These are phyloP conservation scores for Capsicum pubescens DNA, from an alignment of 257 asterid genomes.

Conservation along the genomic window DNA sequence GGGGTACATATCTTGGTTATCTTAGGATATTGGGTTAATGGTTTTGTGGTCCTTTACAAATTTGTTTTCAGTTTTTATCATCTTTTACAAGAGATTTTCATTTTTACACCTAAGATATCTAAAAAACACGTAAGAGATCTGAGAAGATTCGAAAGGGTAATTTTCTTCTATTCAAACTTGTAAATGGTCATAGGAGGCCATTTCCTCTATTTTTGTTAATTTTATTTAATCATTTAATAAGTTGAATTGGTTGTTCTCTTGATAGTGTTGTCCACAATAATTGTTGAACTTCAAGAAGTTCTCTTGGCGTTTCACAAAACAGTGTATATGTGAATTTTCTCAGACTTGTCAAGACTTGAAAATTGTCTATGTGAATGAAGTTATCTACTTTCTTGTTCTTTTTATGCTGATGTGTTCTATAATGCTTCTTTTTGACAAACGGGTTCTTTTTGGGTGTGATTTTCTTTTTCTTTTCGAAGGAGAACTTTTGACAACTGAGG, in stretches of 20 bases:
- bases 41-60: no score
- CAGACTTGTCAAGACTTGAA: not conserved
- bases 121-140: no score
- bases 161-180: no score
- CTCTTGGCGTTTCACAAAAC: not conserved
- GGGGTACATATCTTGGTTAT: not conserved
- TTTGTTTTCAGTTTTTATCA: no score
- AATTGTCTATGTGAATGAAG: not conserved
- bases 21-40: not conserved
- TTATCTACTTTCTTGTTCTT: not conserved
- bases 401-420: conserved; percentile 5
- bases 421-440: not conserved
- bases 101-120: no score
- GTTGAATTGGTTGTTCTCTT: not conserved
- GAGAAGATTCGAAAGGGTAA: no score
- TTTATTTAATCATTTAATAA: not conserved
- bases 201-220: not conserved
- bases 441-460: not conserved
- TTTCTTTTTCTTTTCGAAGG: conserved; percentile 44
- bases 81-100: no score
- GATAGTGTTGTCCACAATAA: not conserved
- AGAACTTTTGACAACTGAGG: conserved; percentile 79
- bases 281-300: not conserved
- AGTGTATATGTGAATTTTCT: not conserved
- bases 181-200: no score